Conservation (phyloP, 73 alveolate genomes). For the Loxodes magnus region DNA sequence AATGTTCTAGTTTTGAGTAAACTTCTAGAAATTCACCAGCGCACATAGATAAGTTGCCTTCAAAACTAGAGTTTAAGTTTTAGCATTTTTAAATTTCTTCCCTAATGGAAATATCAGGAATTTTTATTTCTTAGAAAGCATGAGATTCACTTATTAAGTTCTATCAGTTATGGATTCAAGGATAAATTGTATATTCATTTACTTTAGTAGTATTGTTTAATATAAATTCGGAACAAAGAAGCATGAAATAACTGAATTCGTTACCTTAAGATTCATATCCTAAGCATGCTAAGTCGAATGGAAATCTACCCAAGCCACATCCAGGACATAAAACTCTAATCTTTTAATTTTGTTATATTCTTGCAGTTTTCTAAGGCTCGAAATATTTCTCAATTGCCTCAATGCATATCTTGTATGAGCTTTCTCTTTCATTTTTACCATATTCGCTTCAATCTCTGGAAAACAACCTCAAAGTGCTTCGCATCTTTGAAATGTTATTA, state of each 20-base stretch:
- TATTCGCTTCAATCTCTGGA: constrained; percentile 92
- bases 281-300: constrained; percentile 85
- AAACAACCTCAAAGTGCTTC: constrained; percentile 78
- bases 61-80: constrained; percentile 6
- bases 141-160: constrained; percentile 54
- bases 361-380: constrained; percentile 13
- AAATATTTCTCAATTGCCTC: constrained; percentile 46
- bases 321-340: constrained; percentile 92
- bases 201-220: constrained; percentile 60
- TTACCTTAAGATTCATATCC: constrained; percentile 95
- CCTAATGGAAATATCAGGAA: constrained; percentile 51
- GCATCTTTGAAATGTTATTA: constrained; percentile 33
- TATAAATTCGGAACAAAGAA: constrained; percentile 71
- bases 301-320: constrained; percentile 90
- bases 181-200: constrained; percentile 56
- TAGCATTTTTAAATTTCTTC: constrained; percentile 37
- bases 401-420: constrained; percentile 42
- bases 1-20: constrained; percentile 41
- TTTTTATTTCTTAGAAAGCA: constrained; percentile 25
- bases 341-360: constrained; percentile 19
- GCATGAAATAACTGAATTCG: constrained; percentile 94
- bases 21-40: constrained; percentile 95
- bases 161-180: constrained; percentile 72
- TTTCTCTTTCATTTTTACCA: constrained; percentile 49
- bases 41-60: constrained; percentile 69